Conservation (phyloP, 2,329 filamentous ascomycete species). For the Penicillium sp. region DNA sequence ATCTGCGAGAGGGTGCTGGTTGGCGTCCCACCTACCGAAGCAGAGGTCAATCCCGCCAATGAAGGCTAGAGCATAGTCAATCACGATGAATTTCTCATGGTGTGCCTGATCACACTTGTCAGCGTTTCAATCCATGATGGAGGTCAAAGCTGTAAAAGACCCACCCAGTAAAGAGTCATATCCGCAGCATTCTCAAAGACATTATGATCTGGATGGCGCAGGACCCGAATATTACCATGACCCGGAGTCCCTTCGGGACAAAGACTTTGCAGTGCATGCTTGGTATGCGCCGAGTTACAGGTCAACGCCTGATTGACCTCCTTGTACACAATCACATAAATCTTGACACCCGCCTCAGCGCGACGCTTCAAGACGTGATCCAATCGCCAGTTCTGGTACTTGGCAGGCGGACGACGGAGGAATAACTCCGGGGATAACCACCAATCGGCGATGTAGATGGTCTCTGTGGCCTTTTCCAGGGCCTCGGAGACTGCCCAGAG, state of each 20-base stretch:
- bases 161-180: constrained; percentile 89
- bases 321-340: constrained; percentile 90
- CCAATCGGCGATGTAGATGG: constrained; percentile 96
- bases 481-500: constrained; percentile 92
- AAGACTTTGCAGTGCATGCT: constrained; percentile 75
- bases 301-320: constrained; percentile 80
- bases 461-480: constrained; percentile 85
- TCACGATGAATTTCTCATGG: constrained; percentile 95
- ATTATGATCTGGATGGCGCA: constrained; percentile 94
- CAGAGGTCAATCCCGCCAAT: constrained; percentile 94
- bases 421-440: constrained; percentile 91
- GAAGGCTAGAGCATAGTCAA: constrained; percentile 88
- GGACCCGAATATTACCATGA: constrained; percentile 82
- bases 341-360: constrained; percentile 90
- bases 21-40: constrained; percentile 90
- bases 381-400: constrained; percentile 81
- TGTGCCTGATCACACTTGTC: constrained; percentile 60
- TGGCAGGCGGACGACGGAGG: constrained; percentile 78
- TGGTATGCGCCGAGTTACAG: constrained; percentile 91
- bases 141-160: neutral
- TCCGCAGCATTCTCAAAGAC: constrained; percentile 90
- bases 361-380: constrained; percentile 85
- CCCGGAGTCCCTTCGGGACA: constrained; percentile 82
- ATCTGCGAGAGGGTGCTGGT: constrained; percentile 83
- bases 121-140: neutral